Evolutionary conservation across 768 basidiomycete genomes (phyloP), one percentile per base, ranked within the genome.

Genomic region (Lactarius sanguifluus): DNA sequence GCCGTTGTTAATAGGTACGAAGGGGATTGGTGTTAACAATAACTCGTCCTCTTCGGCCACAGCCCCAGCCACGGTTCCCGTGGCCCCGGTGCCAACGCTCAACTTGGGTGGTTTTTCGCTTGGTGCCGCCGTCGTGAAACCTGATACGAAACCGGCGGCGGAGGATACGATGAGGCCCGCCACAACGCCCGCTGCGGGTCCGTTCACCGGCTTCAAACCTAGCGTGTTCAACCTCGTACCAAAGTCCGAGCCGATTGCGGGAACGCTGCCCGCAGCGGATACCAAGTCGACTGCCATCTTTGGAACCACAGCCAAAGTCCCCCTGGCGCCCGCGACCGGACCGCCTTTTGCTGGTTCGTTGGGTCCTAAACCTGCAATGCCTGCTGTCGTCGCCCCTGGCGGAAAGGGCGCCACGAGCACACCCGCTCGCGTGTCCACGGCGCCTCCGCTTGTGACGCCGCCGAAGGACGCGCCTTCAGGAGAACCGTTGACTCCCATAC

Each of bases 401-500:
- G 23, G 54, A 36, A 61, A 25, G 41, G 57, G 30, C 55, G 23
- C 34, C 25, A 18, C 9, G 4, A 5, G 18, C 20, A 54, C 65
- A 7, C 57, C 57, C 18, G 2, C 65, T 2, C 60, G 47, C 25
- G 43, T 45, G 40, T n/a, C 15, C n/a, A 47, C 45, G 23, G 30
- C 38, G 1, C 32, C 41, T 23, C 54, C 66, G 8, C 20, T 47
- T 41, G 10, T 54, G 20, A 64, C 66, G n/a, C 66, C 58, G 28
- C 41, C 66, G 8, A 67, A 67, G 28, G 66, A 67, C 28, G 9
- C 52, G 16, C 2, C 62, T 3, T 55, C 64, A 8, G 7, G 18
- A 64, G 66, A 79, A 64, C 71, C 82, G 67, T 82, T 86, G 66
- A 82, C 85, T 62, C 86, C 88, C 12, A 85, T 94, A 83, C 89